Evolutionary conservation across 441 rosid species (phyloP).

Genomic region (Rhodomyrtus psidioides): DNA sequence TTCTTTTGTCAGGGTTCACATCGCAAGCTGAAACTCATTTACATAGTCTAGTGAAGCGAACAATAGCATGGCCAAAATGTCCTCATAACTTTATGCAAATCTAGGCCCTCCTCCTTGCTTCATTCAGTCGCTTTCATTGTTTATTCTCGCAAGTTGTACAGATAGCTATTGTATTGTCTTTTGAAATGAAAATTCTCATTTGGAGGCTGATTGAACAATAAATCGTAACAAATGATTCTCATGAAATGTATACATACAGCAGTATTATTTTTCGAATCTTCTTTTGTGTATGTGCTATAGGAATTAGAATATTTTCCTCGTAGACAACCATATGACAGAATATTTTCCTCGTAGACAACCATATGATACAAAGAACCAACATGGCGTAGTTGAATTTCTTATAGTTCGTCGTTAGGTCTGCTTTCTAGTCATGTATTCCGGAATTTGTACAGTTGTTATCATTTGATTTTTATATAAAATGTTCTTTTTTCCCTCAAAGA

Average conservation of each 20-base stretch:
- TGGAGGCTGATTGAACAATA: background rate
- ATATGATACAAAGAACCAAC: background rate
- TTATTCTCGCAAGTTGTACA: background rate
- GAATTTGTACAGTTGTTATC: too few species aligned
- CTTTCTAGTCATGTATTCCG: too few species aligned
- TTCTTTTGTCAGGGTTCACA: background rate
- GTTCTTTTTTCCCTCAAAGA: too few species aligned
- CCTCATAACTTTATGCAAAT: background rate
- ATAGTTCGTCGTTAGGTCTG: too few species aligned
- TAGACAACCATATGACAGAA: too few species aligned
- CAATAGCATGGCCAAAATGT: background rate
- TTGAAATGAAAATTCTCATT: background rate
- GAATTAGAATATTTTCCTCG: too few species aligned
- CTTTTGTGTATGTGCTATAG: background rate
- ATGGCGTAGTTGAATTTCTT: too few species aligned
- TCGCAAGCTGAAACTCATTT: background rate
- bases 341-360: too few species aligned
- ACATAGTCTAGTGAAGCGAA: too few species aligned
- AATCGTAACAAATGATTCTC: background rate
- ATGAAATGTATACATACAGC: background rate
- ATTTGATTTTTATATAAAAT: too few species aligned
- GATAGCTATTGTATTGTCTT: background rate
- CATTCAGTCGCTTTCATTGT: background rate
- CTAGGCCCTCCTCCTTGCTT: background rate
- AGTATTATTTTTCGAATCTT: background rate